Evolutionary conservation across 768 basidiomycete genomes (phyloP).

Genomic region (Hygrophoropsis aurantiaca): DNA sequence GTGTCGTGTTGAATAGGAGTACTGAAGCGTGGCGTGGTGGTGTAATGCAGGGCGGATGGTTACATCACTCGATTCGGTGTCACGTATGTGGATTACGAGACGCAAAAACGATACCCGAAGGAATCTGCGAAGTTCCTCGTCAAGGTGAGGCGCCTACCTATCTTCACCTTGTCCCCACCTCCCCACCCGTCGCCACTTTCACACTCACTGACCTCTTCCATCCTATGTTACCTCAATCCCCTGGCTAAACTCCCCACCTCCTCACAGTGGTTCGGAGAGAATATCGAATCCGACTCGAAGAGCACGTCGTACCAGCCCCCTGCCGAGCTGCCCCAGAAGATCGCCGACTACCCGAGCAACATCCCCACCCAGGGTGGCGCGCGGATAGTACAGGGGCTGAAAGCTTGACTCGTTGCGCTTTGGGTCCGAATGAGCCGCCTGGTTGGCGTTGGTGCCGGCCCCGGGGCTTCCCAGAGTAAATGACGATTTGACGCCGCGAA

Average conservation of each 20-base stretch:
- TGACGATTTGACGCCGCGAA: no score
- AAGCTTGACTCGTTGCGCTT: constrained; percentile 3
- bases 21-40: not conserved
- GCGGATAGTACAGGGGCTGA: not conserved
- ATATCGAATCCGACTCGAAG: constrained; percentile 15
- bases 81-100: constrained; percentile 70
- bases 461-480: no score
- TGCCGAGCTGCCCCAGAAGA: not conserved
- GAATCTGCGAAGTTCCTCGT: constrained; percentile 57
- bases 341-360: constrained; percentile 1
- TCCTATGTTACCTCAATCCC: not conserved
- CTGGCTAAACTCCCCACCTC: no score
- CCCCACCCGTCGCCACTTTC: not conserved
- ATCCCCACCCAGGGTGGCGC: not conserved
- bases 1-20: no score
- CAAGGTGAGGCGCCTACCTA: constrained; percentile 37
- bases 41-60: constrained; percentile 52
- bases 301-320: not conserved
- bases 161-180: no score
- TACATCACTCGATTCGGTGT: constrained; percentile 68
- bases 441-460: no score
- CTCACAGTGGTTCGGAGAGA: constrained; percentile 31
- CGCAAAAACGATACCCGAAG: constrained; percentile 66
- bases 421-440: not conserved
- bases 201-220: not conserved